Evolutionary conservation across 169 alveolate species (phyloP), one percentile per base, ranked within the genome.

Genomic region (Eimeria acervulina): DNA sequence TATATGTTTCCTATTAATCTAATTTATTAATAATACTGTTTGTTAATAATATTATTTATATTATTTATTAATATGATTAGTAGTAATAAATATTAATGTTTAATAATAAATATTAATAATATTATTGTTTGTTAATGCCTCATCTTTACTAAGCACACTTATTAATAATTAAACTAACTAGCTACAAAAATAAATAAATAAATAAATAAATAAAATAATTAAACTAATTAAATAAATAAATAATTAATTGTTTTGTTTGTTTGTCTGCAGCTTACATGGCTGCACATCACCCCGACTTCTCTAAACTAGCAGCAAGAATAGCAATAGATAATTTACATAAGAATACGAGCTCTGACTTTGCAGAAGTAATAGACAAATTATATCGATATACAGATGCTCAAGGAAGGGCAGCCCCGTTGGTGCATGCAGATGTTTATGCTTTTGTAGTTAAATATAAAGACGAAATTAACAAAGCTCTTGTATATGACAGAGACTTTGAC

Each of bases 251-350:
- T n/a, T n/a, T n/a, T n/a, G n/a, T 21, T 26, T 63, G 17, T 63
- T 63, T 21, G 6, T 63, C 51, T 66, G 85, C 95, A 88, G 99
- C 99, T 40, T 99, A 99, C 98, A 99, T 99, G 99, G 99, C 99
- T 38, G 99, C 99, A 40, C 98, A 98, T 44, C 99, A 99, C 96
- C 99, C 99, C 15, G 99, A 99, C 96, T 99, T 99, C 98, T 99
- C 99, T 44, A 97, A 96, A 47, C 98, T 99, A 94, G 99, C 99
- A 33, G 99, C 99, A 23, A 97, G 99, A 26, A 99, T 99, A 68
- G 99, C 99, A 2, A 98, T 99, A 17, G 98, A 99, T 74, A 99
- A 99, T 97, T 97, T 99, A 66, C 99, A 99, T 96, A 99, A 99
- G 96, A 98, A 98, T 96, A 99, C 99, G 0, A 92, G 95, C 63